Evolutionary conservation across 148 eudicot genomes (phyloP).

Genomic region (Suaeda aralocaspica): DNA sequence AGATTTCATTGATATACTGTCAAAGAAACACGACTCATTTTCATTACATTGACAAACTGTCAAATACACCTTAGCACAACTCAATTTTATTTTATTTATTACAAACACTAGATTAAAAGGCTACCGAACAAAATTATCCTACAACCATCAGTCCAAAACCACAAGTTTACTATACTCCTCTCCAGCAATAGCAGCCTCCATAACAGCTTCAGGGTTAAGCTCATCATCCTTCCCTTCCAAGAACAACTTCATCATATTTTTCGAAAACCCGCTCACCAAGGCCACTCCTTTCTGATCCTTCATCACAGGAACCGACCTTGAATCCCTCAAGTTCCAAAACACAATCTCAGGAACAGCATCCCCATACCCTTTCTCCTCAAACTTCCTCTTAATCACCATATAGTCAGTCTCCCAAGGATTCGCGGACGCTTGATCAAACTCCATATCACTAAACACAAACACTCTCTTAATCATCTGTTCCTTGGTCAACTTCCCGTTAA

Average conservation of each 20-base stretch:
- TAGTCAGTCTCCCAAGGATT: slow-evolving; percentile 28
- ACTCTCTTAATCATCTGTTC: slow-evolving; percentile 32
- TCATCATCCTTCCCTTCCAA: slow-evolving; percentile 29
- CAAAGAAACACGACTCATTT: too few relatives aligned
- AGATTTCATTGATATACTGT: too few relatives aligned
- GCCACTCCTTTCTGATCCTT: slow-evolving; percentile 27
- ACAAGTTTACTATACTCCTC: slow-evolving; percentile 25
- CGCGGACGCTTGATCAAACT: slow-evolving; percentile 25
- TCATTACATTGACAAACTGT: too few relatives aligned
- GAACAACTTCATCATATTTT: slow-evolving; percentile 34
- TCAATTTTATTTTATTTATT: too few relatives aligned
- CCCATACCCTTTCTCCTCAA: slow-evolving; percentile 26
- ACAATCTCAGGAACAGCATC: slow-evolving; percentile 29
- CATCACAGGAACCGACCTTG: slow-evolving; percentile 21
- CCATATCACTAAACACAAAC: slow-evolving; percentile 39
- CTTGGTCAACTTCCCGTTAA: slow-evolving; percentile 7
- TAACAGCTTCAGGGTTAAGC: slow-evolving; percentile 22
- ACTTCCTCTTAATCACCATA: slow-evolving; percentile 21
- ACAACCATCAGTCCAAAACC: slow-evolving; percentile 29
- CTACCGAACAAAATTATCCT: too few relatives aligned
- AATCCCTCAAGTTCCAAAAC: slow-evolving; percentile 29
- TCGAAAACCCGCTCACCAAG: slow-evolving; percentile 30
- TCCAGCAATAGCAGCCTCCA: slow-evolving; percentile 27
- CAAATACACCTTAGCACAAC: too few relatives aligned
- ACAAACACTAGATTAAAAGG: too few relatives aligned